phyloP scores from a whole-genome alignment of 2,329 filamentous ascomycete genomes.

The Sarocladium strictum region DNA sequence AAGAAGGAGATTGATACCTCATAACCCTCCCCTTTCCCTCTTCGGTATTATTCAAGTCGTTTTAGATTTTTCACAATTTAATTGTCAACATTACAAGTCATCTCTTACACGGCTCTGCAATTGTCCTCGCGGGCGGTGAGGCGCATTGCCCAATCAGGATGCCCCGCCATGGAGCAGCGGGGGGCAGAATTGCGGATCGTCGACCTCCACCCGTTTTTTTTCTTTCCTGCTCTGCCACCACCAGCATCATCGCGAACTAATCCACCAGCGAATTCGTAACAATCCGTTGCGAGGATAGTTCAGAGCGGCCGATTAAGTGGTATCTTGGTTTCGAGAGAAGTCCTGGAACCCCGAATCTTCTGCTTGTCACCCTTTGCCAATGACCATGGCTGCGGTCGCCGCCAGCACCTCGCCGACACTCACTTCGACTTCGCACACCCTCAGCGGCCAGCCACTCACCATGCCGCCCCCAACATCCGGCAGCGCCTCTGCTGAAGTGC shows the following conservation, averaged over 20 bases:
- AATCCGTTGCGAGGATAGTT: too few species aligned
- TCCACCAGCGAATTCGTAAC: neutral
- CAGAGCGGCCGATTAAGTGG: too few species aligned
- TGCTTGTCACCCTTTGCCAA: too few species aligned
- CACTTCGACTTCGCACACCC: slow-evolving; percentile 59
- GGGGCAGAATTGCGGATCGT: slow-evolving; percentile 1
- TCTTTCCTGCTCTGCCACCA: neutral
- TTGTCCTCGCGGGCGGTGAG: neutral
- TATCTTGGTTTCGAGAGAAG: too few species aligned
- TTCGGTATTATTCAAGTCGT: too few species aligned
- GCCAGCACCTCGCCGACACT: slow-evolving; percentile 48
- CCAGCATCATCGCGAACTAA: neutral
- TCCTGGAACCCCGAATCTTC: too few species aligned
- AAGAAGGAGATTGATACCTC: too few species aligned
- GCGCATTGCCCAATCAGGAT: neutral
- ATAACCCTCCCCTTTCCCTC: too few species aligned
- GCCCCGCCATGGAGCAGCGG: neutral
- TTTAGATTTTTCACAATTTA: too few species aligned
- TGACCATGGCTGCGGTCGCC: slow-evolving; percentile 25
- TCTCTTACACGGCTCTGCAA: neutral
- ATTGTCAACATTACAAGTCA: too few species aligned
- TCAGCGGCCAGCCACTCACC: slow-evolving; percentile 41
- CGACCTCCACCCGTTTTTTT: slow-evolving; percentile 5
- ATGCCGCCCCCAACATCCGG: slow-evolving; percentile 33
- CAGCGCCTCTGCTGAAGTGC: slow-evolving; percentile 20